Evolutionary conservation across 148 eudicot species (phyloP).

Genomic region (Amaranthus hypochondriacus): DNA sequence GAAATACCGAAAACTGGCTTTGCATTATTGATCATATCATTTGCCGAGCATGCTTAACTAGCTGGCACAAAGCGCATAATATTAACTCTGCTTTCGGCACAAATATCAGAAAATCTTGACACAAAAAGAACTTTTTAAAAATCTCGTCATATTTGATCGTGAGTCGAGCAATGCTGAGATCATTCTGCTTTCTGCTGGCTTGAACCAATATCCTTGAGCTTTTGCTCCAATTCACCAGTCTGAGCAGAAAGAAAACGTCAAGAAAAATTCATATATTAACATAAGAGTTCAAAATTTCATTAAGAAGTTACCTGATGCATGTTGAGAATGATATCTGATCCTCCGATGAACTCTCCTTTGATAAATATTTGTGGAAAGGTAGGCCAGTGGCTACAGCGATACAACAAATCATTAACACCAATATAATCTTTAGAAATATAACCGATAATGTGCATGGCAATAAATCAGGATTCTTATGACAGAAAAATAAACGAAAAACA

Average conservation of each 20-base stretch:
- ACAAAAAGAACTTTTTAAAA: background rate
- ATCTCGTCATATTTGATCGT: background rate
- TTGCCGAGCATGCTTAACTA: background rate
- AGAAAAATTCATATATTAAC: background rate
- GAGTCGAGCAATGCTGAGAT: background rate
- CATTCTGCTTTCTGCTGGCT: conserved; percentile 27
- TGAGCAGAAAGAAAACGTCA: conserved; percentile 16
- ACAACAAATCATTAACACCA: too few relatives aligned
- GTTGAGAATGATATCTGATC: conserved; percentile 70
- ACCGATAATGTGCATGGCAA: too few relatives aligned
- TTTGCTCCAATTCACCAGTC: conserved; percentile 54
- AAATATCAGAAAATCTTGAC: background rate
- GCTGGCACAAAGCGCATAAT: background rate
- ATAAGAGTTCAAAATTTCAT: background rate
- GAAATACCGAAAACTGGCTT: background rate
- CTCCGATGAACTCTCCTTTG: conserved; percentile 77
- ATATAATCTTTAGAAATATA: too few relatives aligned
- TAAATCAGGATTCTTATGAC: too few relatives aligned
- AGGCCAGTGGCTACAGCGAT: conserved; percentile 64
- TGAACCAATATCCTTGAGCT: conserved; percentile 37
- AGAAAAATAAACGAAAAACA: too few relatives aligned
- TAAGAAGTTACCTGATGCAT: conserved; percentile 56
- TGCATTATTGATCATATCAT: background rate
- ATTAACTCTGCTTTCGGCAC: background rate
- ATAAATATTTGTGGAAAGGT: conserved; percentile 77